These are phyloP conservation scores for Penicillium sp. DNA, from an alignment of 2,329 filamentous ascomycete genomes.

Conservation along the genomic window DNA sequence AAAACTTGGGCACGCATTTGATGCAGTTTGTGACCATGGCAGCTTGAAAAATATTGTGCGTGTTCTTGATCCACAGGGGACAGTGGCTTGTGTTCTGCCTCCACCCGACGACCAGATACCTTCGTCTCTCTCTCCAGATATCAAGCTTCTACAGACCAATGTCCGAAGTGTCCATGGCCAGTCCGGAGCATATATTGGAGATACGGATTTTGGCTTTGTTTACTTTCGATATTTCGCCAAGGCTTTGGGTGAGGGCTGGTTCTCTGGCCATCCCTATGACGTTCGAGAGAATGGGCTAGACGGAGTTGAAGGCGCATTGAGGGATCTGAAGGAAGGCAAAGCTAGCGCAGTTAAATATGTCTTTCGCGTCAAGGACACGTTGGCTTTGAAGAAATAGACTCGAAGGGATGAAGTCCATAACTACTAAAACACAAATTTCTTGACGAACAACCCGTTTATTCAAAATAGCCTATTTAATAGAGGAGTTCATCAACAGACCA, in stretches of 20 bases:
- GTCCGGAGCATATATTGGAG: slow-evolving; percentile 18
- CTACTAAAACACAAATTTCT: no score
- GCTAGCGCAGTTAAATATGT: slow-evolving; percentile 64
- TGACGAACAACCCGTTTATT: no score
- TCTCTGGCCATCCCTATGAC: slow-evolving; percentile 49
- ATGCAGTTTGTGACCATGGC: slow-evolving; percentile 55
- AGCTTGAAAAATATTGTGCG: slow-evolving; percentile 44
- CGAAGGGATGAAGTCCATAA: no score
- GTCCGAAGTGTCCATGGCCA: slow-evolving; percentile 27
- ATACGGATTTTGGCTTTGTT: slow-evolving; percentile 44
- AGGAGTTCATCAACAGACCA: no score
- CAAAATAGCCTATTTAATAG: no score
- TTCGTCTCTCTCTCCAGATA: slow-evolving; percentile 33
- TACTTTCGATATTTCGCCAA: slow-evolving; percentile 44
- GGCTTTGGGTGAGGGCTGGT: slow-evolving; percentile 48
- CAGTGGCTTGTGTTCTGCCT: not conserved
- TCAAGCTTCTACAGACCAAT: slow-evolving; percentile 38
- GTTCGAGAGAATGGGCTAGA: slow-evolving; percentile 51
- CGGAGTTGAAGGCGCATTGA: slow-evolving; percentile 52
- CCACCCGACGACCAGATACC: slow-evolving; percentile 28
- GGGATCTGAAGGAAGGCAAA: slow-evolving; percentile 56
- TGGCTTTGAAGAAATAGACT: slow-evolving; percentile 18
- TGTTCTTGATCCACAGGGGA: slow-evolving; percentile 33
- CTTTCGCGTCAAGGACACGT: slow-evolving; percentile 52
- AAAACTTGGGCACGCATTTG: slow-evolving; percentile 52